A percentile compares a stretch with the other conserved stretches of the same genome.
Evolutionary conservation across 1,139 yeast species (phyloP).

Genomic region (Candida pseudocylindracea): DNA sequence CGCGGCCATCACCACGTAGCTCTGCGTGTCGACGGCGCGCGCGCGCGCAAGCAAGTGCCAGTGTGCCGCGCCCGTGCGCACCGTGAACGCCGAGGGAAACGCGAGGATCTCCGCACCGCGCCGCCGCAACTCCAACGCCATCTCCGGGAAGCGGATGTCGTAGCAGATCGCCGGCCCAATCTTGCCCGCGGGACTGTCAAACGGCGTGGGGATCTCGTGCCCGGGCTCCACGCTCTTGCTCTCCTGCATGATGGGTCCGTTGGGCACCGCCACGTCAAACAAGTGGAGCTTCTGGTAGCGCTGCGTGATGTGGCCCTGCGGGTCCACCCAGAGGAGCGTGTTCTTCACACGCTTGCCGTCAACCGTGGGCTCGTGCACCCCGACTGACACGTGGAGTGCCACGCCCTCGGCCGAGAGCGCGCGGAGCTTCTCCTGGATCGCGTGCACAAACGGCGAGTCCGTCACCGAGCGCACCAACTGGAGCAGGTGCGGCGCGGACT

Average conservation of each 20-base stretch:
- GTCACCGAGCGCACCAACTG: constrained; percentile 28
- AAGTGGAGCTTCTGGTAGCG: constrained; percentile 72
- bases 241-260: constrained; percentile 57
- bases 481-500: constrained; percentile 42
- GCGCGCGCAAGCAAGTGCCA: constrained; percentile 68
- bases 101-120: constrained; percentile 61
- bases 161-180: constrained; percentile 68
- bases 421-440: constrained; percentile 24
- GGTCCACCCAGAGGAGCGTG: constrained; percentile 47
- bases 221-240: constrained; percentile 76
- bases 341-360: constrained; percentile 31
- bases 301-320: constrained; percentile 37
- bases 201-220: constrained; percentile 8
- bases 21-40: constrained; percentile 74
- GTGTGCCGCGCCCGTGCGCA: constrained; percentile 78
- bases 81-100: constrained; percentile 84
- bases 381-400: constrained; percentile 22
- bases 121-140: constrained; percentile 38
- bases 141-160: constrained; percentile 77
- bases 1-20: constrained; percentile 79
- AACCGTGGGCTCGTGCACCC: constrained; percentile 58
- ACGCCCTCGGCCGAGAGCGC: constrained; percentile 7
- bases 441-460: constrained; percentile 21
- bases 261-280: constrained; percentile 67
- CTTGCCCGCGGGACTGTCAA: constrained; percentile 22